Conservation (phyloP, 2,329 filamentous ascomycete genomes). For the Colletotrichum costaricense region DNA sequence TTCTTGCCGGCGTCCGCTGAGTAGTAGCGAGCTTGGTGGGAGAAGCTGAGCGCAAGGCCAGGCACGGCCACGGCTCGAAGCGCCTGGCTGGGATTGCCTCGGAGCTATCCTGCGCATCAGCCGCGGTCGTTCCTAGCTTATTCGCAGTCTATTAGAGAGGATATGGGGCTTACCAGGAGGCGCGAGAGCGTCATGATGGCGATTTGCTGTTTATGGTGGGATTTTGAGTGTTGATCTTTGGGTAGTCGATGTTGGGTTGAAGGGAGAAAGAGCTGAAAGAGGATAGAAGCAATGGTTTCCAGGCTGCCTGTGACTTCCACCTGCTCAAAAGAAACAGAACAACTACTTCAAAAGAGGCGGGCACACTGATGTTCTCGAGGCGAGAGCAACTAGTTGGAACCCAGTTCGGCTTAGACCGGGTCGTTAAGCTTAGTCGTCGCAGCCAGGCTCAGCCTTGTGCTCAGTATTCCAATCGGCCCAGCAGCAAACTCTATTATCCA, state of each 20-base stretch:
- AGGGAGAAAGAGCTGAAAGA: background rate
- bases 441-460: slow-evolving; percentile 15
- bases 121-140: background rate
- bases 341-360: background rate
- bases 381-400: background rate
- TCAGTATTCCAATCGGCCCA: background rate
- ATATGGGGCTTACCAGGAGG: slow-evolving; percentile 15
- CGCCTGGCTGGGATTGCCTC: background rate
- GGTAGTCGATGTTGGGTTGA: background rate
- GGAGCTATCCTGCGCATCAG: background rate
- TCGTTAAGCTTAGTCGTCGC: slow-evolving; percentile 12
- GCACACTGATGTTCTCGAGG: slow-evolving; percentile 7
- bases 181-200: slow-evolving; percentile 14
- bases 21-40: background rate
- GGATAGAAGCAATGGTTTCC: background rate
- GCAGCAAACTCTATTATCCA: background rate
- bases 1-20: slow-evolving; percentile 18
- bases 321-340: background rate
- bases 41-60: background rate
- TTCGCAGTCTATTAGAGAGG: background rate
- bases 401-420: background rate
- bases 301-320: background rate
- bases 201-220: background rate
- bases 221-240: background rate
- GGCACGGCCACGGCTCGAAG: slow-evolving; percentile 3